Conservation (phyloP, 192 early-diverging fungal genomes). For the Backusella psychrophila region DNA sequence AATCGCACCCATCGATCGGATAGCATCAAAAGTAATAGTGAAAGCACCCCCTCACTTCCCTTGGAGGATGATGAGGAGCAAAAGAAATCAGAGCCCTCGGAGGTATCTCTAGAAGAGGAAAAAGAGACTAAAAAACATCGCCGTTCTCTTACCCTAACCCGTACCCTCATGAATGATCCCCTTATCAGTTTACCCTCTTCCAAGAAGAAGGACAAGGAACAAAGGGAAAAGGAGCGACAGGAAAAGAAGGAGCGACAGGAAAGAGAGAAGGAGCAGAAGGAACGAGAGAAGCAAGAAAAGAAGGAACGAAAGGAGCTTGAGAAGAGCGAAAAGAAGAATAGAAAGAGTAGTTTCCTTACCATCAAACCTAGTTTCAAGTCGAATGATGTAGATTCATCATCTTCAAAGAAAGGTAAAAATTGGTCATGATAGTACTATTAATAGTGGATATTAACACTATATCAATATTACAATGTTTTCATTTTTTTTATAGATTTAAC, state of each 20-base stretch:
- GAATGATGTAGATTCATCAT: background rate
- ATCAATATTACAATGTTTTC: no score
- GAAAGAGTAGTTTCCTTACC: background rate
- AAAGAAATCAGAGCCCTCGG: background rate
- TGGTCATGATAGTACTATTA: no score
- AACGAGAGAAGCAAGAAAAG: background rate
- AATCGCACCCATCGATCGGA: background rate
- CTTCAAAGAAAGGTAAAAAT: background rate
- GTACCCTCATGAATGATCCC: conserved; percentile 9
- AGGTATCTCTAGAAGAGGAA: background rate
- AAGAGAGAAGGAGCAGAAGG: background rate
- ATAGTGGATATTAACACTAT: no score
- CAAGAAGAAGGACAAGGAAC: background rate
- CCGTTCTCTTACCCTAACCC: background rate
- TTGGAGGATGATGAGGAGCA: background rate
- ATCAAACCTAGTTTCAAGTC: background rate
- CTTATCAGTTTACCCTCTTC: background rate
- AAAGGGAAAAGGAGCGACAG: background rate
- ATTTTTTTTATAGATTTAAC: background rate
- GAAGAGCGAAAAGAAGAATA: background rate
- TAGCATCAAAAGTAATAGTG: background rate
- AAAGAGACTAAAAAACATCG: background rate
- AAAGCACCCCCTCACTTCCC: background rate
- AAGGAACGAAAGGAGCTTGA: background rate
- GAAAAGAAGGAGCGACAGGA: background rate